Conservation (phyloP, 768 basidiomycete genomes). For the Tricholoma terreum region DNA sequence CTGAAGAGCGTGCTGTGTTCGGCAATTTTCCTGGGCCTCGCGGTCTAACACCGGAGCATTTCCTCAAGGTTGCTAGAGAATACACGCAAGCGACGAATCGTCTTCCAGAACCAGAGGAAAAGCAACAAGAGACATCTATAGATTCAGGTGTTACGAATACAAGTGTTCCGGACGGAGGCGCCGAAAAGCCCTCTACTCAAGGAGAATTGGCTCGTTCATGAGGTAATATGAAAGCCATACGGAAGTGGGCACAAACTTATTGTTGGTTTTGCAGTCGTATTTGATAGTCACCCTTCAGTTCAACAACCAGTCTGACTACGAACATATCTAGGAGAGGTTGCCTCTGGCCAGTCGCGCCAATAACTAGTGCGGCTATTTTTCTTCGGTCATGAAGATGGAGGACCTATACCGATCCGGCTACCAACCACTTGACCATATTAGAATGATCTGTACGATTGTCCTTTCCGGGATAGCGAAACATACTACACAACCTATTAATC, state of each 20-base stretch:
- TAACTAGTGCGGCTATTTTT: not conserved
- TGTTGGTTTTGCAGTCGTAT: not conserved
- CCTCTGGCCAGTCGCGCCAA: not conserved
- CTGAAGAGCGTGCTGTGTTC: constrained; percentile 34
- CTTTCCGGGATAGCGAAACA: not conserved
- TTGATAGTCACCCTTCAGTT: not conserved
- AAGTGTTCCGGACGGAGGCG: not conserved
- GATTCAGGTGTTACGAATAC: not conserved
- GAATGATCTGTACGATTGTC: not conserved
- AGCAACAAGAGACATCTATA: not conserved
- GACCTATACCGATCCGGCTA: not conserved
- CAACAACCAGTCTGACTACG: not conserved
- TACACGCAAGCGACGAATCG: constrained; percentile 4
- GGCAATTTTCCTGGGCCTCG: constrained; percentile 35
- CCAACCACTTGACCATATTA: not conserved
- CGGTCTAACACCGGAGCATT: constrained; percentile 42
- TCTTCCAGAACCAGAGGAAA: not conserved
- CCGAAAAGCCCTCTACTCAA: not conserved
- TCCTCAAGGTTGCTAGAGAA: constrained; percentile 38
- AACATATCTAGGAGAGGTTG: not conserved
- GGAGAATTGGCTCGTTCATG: not conserved
- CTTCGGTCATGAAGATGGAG: not conserved
- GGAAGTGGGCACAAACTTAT: not conserved
- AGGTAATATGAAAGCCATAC: not conserved
- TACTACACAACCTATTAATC: not conserved